Base-by-base conservation (phyloP, 2,329 filamentous ascomycete genomes). In the Neonectria coccinea region DNA sequence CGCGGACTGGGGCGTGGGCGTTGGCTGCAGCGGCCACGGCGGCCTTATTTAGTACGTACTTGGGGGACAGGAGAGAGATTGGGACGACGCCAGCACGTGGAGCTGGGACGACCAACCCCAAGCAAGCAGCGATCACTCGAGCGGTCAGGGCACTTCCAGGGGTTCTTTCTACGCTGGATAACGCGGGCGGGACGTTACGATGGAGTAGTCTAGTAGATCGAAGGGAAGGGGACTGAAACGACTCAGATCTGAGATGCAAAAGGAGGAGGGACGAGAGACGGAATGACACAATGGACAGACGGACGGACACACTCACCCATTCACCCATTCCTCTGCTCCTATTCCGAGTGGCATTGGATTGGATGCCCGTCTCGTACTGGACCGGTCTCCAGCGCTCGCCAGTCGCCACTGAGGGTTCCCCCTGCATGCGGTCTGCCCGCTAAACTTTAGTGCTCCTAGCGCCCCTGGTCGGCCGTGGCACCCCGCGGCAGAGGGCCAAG, bases 371-470 rank as follows among this genome's bases (percentile, higher is more conserved):
- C 31, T 36, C 33, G 33, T 36, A 36, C 14, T 14, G 25, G 25
- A 25, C 25, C 5, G 25, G 25, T 36, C 33, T 36, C 36, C 14
- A 39, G 36, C 36, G 18, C 16, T n/a, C 53, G 33, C 41, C 60
- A 58, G 42, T 55, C 53, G 33, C 41, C 60, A 58, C 50, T 55
- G 39, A 27, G 44, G 20, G n/a, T 54, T 42, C 67, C 71, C 71
- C 71, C 71, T 73, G 71, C 71, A 73, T 73, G 64, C 69, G 67
- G 70, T 59, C 60, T 66, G 42, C 47, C 36, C 36, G 66, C 71
- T 71, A 70, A 69, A 64, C 65, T 70, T 73, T 73, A 73, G 70
- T 73, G 64, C 56, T 59, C 63, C 69, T 61, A 47, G 45, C 54
- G 29, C 33, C 53, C 44, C 51, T 56, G 54, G 56, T 33, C 48